Evolutionary conservation across 2,329 filamentous ascomycete genomes (phyloP).

Genomic region (Colletotrichum melonis): DNA sequence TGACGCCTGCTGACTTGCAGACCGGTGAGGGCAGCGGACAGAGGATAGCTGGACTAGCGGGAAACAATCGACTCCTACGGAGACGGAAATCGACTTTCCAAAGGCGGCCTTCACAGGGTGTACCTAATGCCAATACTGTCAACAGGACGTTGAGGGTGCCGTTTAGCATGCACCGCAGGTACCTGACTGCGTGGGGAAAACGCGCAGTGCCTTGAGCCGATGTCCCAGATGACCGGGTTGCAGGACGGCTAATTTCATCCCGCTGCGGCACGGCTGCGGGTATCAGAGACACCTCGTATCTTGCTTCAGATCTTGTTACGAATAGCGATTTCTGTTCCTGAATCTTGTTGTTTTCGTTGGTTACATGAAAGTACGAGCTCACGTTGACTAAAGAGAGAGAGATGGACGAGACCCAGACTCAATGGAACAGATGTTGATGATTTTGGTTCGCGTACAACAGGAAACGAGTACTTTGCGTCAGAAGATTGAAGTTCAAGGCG

Average conservation of each 20-base stretch:
- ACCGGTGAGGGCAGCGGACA: neutral
- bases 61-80: neutral
- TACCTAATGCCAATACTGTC: neutral
- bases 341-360: neutral
- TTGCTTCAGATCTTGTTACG: neutral
- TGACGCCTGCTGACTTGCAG: slow-evolving; percentile 8
- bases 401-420: neutral
- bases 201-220: neutral
- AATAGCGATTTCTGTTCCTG: too few relatives aligned
- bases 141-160: neutral
- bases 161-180: neutral
- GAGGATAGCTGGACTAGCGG: neutral
- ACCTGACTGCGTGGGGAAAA: neutral
- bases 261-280: neutral
- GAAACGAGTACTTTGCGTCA: neutral
- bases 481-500: neutral
- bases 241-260: neutral
- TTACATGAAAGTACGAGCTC: neutral
- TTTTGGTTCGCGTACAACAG: neutral
- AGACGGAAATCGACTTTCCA: neutral
- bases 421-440: neutral
- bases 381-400: neutral
- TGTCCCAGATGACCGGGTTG: neutral
- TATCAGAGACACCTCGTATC: neutral
- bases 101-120: neutral